Evolutionary conservation across 1,139 yeast species (phyloP), one percentile per base, ranked within the genome.

Genomic region (Blastobotrys arbuscula): DNA sequence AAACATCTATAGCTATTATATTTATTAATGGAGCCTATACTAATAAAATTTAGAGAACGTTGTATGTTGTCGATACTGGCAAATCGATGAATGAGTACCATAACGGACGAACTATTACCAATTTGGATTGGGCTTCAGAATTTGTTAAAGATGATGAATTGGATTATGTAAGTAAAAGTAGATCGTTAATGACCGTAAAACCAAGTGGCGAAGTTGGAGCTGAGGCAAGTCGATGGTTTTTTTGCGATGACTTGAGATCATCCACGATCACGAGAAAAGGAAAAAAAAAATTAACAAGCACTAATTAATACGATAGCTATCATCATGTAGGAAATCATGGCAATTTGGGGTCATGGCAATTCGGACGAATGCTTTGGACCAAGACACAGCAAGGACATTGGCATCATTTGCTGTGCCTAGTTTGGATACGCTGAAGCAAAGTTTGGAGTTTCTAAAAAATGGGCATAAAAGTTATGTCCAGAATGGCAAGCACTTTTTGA

Each of bases 1-100:
- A n/a, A n/a, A n/a, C n/a, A n/a, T n/a, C n/a, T n/a, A n/a, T n/a
- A n/a, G n/a, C n/a, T n/a, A n/a, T n/a, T n/a, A n/a, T n/a, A n/a
- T n/a, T n/a, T n/a, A n/a, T n/a, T n/a, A n/a, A n/a, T n/a, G n/a
- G n/a, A n/a, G n/a, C n/a, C n/a, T n/a, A n/a, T n/a, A n/a, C n/a
- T n/a, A n/a, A n/a, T n/a, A n/a, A n/a, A 16, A 33, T 5, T 16
- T n/a, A 34, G 38, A 19, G 21, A 34, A 34, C 38, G 20, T 66
- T 75, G 2, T 79, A 77, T 55, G 73, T 81, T 18, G 69, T 79
- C 9, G 88, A 82, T 59, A 64, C 73, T 30, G 70, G 77, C 21
- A 68, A 70, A 15, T 55, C 69, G 5, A 77, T 77, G 80, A 74
- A 65, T 13, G 53, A 50, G 7, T 49, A 47, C 34, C 56, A 60